These are phyloP conservation scores for Malassezia restricta DNA, from an alignment of 1,284 basidiomycete species.

Conservation along the genomic window DNA sequence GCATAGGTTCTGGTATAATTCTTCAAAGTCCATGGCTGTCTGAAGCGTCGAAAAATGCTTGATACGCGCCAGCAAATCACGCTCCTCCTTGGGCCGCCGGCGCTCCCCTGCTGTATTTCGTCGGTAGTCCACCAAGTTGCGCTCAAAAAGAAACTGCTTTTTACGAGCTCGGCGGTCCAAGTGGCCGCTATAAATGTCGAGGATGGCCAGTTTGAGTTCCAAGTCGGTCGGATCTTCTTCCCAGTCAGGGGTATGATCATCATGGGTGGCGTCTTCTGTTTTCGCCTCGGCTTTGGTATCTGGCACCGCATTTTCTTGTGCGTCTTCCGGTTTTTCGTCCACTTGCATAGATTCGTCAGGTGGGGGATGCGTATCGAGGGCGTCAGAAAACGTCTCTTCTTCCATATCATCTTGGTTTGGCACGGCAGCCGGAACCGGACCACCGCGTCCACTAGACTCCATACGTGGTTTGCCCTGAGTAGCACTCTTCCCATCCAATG, in stretches of 20 bases:
- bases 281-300: not conserved
- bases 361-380: not conserved
- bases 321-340: slow-evolving; percentile 3
- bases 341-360: not conserved
- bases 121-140: slow-evolving; percentile 72
- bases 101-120: slow-evolving; percentile 82
- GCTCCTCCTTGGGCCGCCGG: slow-evolving; percentile 78
- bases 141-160: slow-evolving; percentile 84
- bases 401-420: slow-evolving; percentile 13
- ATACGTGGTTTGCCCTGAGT: slow-evolving; percentile 32
- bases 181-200: slow-evolving; percentile 84
- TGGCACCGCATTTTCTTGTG: not conserved
- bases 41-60: slow-evolving; percentile 86
- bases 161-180: slow-evolving; percentile 75
- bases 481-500: slow-evolving; percentile 29
- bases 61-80: slow-evolving; percentile 74
- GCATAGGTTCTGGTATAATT: slow-evolving; percentile 73
- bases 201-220: slow-evolving; percentile 73
- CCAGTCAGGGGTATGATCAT: slow-evolving; percentile 41
- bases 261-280: slow-evolving; percentile 19
- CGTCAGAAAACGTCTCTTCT: slow-evolving; percentile 14
- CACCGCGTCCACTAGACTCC: slow-evolving; percentile 56
- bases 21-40: slow-evolving; percentile 81
- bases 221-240: slow-evolving; percentile 72
- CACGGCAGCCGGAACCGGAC: slow-evolving; percentile 35